Conservation (phyloP, 2,329 filamentous ascomycete genomes). For the Furcasterigmium sp. region DNA sequence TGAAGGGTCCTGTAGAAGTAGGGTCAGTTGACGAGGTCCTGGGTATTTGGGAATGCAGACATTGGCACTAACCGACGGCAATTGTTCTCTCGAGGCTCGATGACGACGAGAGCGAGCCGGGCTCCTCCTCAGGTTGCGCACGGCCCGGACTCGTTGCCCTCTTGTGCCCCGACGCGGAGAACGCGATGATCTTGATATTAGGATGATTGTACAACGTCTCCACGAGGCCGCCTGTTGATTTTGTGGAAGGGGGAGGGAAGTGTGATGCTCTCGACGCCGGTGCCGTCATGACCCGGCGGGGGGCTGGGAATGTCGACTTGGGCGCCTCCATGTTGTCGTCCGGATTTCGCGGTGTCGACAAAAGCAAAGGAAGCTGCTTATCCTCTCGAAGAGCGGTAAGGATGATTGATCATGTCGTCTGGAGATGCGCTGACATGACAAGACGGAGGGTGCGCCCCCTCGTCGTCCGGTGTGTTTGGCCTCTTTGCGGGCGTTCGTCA, state of each 20-base stretch:
- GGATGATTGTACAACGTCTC: slow-evolving; percentile 73
- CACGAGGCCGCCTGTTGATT: slow-evolving; percentile 32
- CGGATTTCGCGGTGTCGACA: too few species aligned
- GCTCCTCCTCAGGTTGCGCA: slow-evolving; percentile 36
- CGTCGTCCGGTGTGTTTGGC: neutral
- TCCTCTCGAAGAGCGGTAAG: neutral
- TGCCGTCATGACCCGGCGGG: slow-evolving; percentile 32
- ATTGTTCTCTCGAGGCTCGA: slow-evolving; percentile 76
- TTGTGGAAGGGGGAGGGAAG: slow-evolving; percentile 18
- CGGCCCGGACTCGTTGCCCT: slow-evolving; percentile 25
- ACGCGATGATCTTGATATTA: slow-evolving; percentile 62
- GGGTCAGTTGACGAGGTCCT: neutral
- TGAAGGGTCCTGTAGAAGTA: slow-evolving; percentile 55
- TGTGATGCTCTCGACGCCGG: slow-evolving; percentile 17
- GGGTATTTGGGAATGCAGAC: slow-evolving; percentile 8
- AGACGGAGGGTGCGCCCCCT: neutral
- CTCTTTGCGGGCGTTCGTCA: neutral
- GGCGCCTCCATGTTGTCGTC: neutral
- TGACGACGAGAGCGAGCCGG: slow-evolving; percentile 66
- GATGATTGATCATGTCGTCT: neutral
- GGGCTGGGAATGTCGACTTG: slow-evolving; percentile 15
- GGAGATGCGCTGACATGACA: neutral
- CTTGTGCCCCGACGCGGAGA: slow-evolving; percentile 33
- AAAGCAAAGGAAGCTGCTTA: too few species aligned
- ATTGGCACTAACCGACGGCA: slow-evolving; percentile 57